Evolutionary conservation across 139 green algal genomes (phyloP).

Genomic region (Volvox africanus): DNA sequence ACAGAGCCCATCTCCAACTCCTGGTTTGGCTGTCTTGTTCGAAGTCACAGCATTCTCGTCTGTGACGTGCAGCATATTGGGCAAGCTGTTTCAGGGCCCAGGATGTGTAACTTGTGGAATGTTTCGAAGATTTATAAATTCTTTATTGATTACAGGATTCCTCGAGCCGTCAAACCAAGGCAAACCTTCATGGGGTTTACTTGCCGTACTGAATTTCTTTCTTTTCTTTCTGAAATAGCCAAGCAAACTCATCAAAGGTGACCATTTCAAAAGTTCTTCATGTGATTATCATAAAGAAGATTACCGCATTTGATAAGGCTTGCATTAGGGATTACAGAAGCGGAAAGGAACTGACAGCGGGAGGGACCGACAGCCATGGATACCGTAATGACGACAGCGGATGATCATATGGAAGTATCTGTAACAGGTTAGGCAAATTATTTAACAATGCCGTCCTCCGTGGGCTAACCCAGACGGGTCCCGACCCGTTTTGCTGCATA

Average conservation of each 20-base stretch:
- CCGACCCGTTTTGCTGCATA: background rate
- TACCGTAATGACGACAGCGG: background rate
- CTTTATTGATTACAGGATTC: background rate
- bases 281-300: too few species aligned
- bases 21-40: background rate
- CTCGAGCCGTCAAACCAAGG: too few species aligned
- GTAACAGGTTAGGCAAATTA: slow-evolving; percentile 8
- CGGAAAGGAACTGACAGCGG: too few species aligned
- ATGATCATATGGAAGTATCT: slow-evolving; percentile 27
- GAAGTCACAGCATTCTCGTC: background rate
- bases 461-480: background rate
- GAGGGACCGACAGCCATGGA: slow-evolving; percentile 3
- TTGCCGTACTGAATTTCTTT: background rate
- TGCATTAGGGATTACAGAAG: too few species aligned
- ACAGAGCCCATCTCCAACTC: background rate
- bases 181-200: background rate
- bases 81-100: background rate
- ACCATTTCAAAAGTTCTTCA: too few species aligned
- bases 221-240: too few species aligned
- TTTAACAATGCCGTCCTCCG: background rate
- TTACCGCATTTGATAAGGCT: too few species aligned
- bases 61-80: background rate
- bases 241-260: too few species aligned
- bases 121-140: background rate
- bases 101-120: background rate